Evolutionary conservation across 345 rosid genomes (phyloP), one percentile per base, ranked within the genome.

Genomic region (Ceriops zippeliana): DNA sequence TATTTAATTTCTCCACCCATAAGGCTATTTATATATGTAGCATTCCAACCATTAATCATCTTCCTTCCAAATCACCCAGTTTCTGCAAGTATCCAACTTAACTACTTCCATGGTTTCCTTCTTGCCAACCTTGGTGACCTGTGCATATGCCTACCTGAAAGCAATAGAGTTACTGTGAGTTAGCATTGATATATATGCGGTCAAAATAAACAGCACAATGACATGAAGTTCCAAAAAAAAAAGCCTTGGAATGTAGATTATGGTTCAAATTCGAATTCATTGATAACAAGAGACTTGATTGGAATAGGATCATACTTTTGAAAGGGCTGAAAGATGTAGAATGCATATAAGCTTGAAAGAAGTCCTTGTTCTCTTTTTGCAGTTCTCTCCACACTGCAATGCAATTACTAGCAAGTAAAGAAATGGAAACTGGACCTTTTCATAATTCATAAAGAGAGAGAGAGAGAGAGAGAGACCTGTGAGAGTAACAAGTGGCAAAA

Each of bases 371-470:
- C 85, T 87, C 93, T 64, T 81, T 83, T 51, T 84, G 85, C 30
- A 91, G 87, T 75, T 84, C 92, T 75, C 84, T 87, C 96, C 91
- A 89, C 65, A 89, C 96, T 91, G 84, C 80, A 53, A 63, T 2
- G 13, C 51, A 53, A 32, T 21, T 62, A 37, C 6, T 67, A 0
- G 30, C 4, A 38, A 37, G 46, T 57, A 10, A 17, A 38, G 22
- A 21, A 54, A 52, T 38, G n/a, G 31, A 47, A 13, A 49, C n/a
- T 51, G 51, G 3, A 9, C 26, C 26, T 16, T 27, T 19, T 24
- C 1, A 4, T 21, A 9, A 52, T 64, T 26, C 52, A 7, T 5
- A 35, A 0, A 31, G 1, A 58, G 0, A 56, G 27, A 32, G 19
- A 69, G 58, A 34, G 42, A 20, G 22, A 63, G 61, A 63, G 47